Conservation (phyloP, 305 asterid species). For the Euphrasia arctica region DNA sequence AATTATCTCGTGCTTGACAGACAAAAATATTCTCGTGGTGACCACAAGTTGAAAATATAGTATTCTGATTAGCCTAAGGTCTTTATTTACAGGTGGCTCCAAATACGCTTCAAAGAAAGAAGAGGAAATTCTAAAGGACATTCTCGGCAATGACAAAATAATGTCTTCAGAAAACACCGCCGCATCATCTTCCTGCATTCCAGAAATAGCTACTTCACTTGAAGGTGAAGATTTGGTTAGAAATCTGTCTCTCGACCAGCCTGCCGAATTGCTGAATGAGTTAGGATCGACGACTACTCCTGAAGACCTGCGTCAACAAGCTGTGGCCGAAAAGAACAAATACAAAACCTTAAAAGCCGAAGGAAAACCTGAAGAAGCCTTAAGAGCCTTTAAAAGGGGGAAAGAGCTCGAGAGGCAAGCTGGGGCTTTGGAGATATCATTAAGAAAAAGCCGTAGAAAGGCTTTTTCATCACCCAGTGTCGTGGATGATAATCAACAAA, state of each 20-base stretch:
- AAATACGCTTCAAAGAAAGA: conserved; percentile 52
- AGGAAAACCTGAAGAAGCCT: conserved; percentile 96
- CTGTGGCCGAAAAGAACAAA: conserved; percentile 72
- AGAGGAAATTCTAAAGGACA: conserved; percentile 55
- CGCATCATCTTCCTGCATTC: conserved; percentile 49
- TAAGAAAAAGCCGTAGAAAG: conserved; percentile 74
- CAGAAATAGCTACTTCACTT: conserved; percentile 33
- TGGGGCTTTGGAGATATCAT: conserved; percentile 69
- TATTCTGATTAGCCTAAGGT: not conserved
- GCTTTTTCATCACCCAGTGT: conserved; percentile 45
- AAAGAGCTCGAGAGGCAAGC: conserved; percentile 99
- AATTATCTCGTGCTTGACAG: not conserved
- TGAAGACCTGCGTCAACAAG: conserved; percentile 83
- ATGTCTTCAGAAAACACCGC: conserved; percentile 34
- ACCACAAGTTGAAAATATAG: not conserved
- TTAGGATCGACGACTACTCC: conserved; percentile 59
- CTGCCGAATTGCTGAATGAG: conserved; percentile 28
- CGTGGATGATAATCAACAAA: conserved; percentile 39
- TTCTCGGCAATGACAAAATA: conserved; percentile 40
- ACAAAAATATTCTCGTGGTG: conserved; percentile 1
- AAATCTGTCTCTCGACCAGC: conserved; percentile 36
- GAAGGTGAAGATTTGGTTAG: conserved; percentile 36
- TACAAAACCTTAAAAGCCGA: conserved; percentile 74
- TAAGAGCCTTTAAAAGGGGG: conserved; percentile 80
- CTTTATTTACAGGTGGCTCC: conserved; percentile 59